Percentiles rank a stretch among this genome's conserved stretches.
These are phyloP conservation scores for Cladosporium sp. DNA, from an alignment of 2,329 filamentous ascomycete genomes.

Conservation along the genomic window DNA sequence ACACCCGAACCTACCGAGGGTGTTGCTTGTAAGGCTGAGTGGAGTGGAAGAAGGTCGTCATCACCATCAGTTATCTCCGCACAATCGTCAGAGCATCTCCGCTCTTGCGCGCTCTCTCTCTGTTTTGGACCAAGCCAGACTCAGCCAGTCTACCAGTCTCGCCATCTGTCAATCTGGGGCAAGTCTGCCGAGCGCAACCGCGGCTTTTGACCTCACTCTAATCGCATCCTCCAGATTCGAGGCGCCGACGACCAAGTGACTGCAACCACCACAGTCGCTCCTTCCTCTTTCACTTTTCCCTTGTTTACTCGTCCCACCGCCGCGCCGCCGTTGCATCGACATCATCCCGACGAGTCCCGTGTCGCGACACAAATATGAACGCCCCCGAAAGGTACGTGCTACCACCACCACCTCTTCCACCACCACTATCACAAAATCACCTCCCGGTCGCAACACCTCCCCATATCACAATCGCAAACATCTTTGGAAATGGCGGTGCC, in stretches of 20 bases:
- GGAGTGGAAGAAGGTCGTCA: neutral
- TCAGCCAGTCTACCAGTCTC: no score
- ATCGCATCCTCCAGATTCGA: neutral
- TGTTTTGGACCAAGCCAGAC: no score
- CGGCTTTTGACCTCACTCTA: constrained; percentile 7
- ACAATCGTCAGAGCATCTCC: neutral
- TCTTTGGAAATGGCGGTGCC: no score
- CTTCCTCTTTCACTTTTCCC: neutral
- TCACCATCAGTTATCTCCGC: constrained; percentile 8
- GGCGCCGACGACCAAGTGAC: neutral
- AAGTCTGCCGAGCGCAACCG: constrained; percentile 5
- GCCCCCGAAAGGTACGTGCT: constrained; percentile 47
- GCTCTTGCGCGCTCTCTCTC: no score
- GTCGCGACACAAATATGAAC: constrained; percentile 42
- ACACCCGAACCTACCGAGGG: no score
- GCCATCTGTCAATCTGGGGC: neutral
- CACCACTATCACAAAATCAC: neutral
- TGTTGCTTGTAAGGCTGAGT: neutral
- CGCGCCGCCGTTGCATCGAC: neutral
- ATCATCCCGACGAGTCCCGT: constrained; percentile 6
- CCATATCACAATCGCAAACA: no score
- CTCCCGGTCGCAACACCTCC: no score
- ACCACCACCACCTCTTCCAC: no score
- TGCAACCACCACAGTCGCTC: constrained; percentile 5
- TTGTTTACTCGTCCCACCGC: neutral